Evolutionary conservation across 768 basidiomycete species (phyloP).

Genomic region (Phanerochaete sordida): DNA sequence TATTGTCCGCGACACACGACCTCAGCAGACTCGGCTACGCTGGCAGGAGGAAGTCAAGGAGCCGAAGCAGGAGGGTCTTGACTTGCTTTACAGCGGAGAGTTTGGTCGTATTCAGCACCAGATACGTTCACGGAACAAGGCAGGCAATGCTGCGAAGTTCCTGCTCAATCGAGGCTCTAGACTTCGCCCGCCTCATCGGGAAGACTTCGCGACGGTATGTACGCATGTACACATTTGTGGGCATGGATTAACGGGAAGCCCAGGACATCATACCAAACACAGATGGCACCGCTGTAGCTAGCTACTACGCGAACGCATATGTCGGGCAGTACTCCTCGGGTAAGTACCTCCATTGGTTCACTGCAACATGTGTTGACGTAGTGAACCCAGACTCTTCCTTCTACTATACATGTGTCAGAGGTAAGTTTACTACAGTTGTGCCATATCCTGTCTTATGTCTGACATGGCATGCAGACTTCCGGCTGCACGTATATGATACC

Average conservation of each 20-base stretch:
- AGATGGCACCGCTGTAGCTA: conserved; percentile 75
- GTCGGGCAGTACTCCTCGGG: conserved; percentile 82
- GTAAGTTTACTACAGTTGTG: no score
- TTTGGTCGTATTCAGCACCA: conserved; percentile 68
- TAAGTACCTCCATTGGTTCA: conserved; percentile 31
- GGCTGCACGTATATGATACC: conserved; percentile 84
- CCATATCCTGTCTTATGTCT: no score
- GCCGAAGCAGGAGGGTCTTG: conserved; percentile 60
- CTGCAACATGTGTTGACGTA: not conserved
- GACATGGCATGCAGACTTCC: conserved; percentile 57
- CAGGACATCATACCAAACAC: conserved; percentile 78
- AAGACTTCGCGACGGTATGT: conserved; percentile 56
- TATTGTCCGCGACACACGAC: conserved; percentile 10
- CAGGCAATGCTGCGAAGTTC: conserved; percentile 45
- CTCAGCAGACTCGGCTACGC: conserved; percentile 23
- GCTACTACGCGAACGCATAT: conserved; percentile 72
- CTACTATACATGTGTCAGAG: conserved; percentile 90
- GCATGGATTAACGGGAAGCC: not conserved
- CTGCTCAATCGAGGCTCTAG: conserved; percentile 37
- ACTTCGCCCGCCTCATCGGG: conserved; percentile 33
- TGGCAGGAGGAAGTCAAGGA: conserved; percentile 42
- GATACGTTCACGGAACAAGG: conserved; percentile 36
- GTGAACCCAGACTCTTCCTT: conserved; percentile 89
- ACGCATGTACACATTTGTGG: not conserved
- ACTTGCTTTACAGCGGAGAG: conserved; percentile 71